These are phyloP conservation scores for Biancaea sappan DNA, from an alignment of 306 rosid genomes.

Conservation along the genomic window DNA sequence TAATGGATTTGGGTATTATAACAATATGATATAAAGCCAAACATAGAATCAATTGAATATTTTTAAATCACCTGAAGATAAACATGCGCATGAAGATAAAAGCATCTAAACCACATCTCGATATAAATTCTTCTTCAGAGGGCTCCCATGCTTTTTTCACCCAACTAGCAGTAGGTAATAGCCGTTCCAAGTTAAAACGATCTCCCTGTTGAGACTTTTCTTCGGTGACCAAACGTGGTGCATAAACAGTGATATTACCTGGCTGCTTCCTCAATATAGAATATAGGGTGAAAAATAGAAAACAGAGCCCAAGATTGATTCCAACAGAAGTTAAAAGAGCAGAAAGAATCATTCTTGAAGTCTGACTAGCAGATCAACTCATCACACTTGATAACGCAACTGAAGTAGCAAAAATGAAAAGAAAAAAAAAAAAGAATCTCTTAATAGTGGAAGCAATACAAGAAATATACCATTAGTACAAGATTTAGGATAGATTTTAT, in stretches of 20 bases:
- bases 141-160: conserved; percentile 75
- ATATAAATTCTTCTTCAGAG: conserved; percentile 65
- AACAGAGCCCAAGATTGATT: conserved; percentile 78
- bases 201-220: conserved; percentile 42
- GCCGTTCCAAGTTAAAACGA: conserved; percentile 64
- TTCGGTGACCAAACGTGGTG: conserved; percentile 63
- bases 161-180: conserved; percentile 82
- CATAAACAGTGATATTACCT: conserved; percentile 57
- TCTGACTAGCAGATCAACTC: conserved; percentile 26
- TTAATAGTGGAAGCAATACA: conserved; percentile 38
- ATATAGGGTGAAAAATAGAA: conserved; percentile 70
- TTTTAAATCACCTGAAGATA: conserved; percentile 60
- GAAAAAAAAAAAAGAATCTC: not conserved
- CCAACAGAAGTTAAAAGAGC: conserved; percentile 84
- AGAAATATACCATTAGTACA: conserved; percentile 9
- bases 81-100: conserved; percentile 77
- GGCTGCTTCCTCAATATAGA: conserved; percentile 83
- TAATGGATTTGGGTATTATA: not conserved
- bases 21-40: conserved; percentile 15
- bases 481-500: conserved; percentile 11
- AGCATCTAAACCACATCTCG: conserved; percentile 69
- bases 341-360: conserved; percentile 65
- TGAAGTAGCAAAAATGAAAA: conserved; percentile 21
- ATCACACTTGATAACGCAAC: conserved; percentile 30
- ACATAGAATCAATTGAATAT: conserved; percentile 5